These are phyloP conservation scores for Boletus barrowsii DNA, from an alignment of 768 basidiomycete species.

Conservation along the genomic window DNA sequence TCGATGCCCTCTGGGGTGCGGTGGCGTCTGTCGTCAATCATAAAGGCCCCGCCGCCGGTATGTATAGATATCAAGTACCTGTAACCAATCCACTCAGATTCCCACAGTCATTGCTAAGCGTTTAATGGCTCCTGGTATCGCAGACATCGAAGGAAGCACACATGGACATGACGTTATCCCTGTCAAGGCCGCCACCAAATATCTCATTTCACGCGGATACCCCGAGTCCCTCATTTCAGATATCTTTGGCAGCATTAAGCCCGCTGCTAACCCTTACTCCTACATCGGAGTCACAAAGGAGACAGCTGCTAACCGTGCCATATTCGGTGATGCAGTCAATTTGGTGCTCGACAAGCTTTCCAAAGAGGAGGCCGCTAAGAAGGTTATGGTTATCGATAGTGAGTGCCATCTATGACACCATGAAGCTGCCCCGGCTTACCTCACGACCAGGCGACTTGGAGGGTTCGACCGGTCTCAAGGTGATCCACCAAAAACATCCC, in stretches of 20 bases:
- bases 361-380: conserved; percentile 73
- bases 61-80: conserved; percentile 12
- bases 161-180: conserved; percentile 88
- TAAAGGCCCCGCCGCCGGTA: conserved; percentile 78
- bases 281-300: conserved; percentile 73
- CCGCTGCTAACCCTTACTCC: conserved; percentile 51
- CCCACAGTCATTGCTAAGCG: conserved; percentile 64
- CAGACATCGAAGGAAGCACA: conserved; percentile 71
- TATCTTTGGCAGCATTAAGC: conserved; percentile 66
- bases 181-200: conserved; percentile 73
- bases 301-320: conserved; percentile 72
- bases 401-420: conserved; percentile 18
- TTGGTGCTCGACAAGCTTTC: conserved; percentile 68
- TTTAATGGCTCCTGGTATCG: conserved; percentile 64
- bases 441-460: conserved; percentile 66
- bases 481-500: conserved; percentile 86
- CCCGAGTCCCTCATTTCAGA: conserved; percentile 41
- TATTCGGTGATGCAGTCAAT: conserved; percentile 85
- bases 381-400: conserved; percentile 89
- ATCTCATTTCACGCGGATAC: conserved; percentile 65
- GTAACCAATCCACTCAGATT: not conserved
- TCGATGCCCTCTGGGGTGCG: conserved; percentile 73
- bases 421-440: not conserved
- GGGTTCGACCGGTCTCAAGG: conserved; percentile 86
- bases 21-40: conserved; percentile 52